These are phyloP conservation scores for Phytopythium mirpurense DNA, from an alignment of 352 stramenopile species.

Conservation along the genomic window DNA sequence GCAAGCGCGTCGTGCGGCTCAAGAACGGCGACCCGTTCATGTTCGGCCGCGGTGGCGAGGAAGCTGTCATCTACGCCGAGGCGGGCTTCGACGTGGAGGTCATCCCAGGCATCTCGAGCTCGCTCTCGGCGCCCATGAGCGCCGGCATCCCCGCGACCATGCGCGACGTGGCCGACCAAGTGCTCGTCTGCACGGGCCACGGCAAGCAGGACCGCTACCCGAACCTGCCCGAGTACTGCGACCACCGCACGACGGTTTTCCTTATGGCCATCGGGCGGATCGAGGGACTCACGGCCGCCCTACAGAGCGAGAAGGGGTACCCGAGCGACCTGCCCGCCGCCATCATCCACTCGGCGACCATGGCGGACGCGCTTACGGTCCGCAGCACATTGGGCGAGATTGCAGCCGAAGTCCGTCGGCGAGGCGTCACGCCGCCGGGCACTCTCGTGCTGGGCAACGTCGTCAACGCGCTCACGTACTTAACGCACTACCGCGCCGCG, in stretches of 20 bases:
- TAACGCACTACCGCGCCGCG: conserved; percentile 62
- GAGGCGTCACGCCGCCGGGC: conserved; percentile 87
- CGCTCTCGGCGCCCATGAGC: conserved; percentile 91
- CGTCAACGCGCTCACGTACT: conserved; percentile 69
- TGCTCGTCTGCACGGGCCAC: conserved; percentile 92
- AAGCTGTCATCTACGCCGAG: conserved; percentile 80
- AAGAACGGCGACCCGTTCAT: conserved; percentile 99
- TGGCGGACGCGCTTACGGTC: conserved; percentile 83
- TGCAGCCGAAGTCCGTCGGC: conserved; percentile 73
- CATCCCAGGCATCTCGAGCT: conserved; percentile 93
- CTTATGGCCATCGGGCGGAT: conserved; percentile 96
- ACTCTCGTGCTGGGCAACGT: conserved; percentile 94
- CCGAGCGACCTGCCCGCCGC: conserved; percentile 87
- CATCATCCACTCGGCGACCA: conserved; percentile 93
- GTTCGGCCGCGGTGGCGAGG: conserved; percentile 94
- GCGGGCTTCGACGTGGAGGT: conserved; percentile 80
- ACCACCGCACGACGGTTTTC: conserved; percentile 95
- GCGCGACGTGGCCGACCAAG: conserved; percentile 92
- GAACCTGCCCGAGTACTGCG: conserved; percentile 94
- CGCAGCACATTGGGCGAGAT: conserved; percentile 89
- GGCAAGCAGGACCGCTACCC: conserved; percentile 88
- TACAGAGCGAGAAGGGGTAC: conserved; percentile 84
- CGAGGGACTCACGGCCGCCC: conserved; percentile 74
- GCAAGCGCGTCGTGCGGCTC: conserved; percentile 92
- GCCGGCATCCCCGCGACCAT: conserved; percentile 95